Base-by-base conservation (phyloP, 192 early-diverging fungal genomes). In the Coemansia sp. region DNA sequence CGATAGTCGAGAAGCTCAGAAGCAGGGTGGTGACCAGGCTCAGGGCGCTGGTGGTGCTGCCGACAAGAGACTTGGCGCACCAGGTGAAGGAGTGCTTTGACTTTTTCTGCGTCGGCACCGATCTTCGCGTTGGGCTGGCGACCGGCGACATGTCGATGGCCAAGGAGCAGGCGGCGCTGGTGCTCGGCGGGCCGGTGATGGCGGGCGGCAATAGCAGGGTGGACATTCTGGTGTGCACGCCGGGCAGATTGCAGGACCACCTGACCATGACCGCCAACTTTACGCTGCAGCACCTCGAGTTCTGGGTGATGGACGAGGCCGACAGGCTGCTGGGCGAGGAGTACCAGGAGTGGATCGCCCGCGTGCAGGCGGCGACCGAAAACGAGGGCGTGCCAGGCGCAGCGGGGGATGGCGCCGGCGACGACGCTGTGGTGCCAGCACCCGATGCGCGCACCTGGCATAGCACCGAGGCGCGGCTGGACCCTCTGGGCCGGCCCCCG, bases 241-340 rank as follows among this genome's bases (percentile, higher is more conserved):
- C 96, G n/a, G 96, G 96, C 25, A 80, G 94, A 43, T 60, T 98
- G 52, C 83, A 91, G 11, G 94, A 98, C 49, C 96, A 97, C 62
- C 60, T 98, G 46, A 69, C 83, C n/a, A 76, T 64, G 7, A 96
- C 91, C 14, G 80, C 74, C 4, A 88, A 87, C 44, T 97, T 96
- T 65, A 89, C 94, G 22, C 74, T 98, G 19, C 87, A 90, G 44
- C 92, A 98, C 68, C 64, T 97, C 36, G 77, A 92, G 53, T 97
- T 93, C 64, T 72, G 95, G 78, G 63, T 92, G 11, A 86, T 97
- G 42, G 96, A 99, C 78, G 96, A 99, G 58, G 96, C 96, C 1
- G 96, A 99, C 75, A 80, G 94, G 19, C 58, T 99, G 24, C 71
- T 99, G 43, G 89, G 89, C 54, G 92, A 96, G 64, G 86, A 84